These are phyloP conservation scores for Cephaloascus albidus DNA, from an alignment of 805 yeast species.

Conservation along the genomic window DNA sequence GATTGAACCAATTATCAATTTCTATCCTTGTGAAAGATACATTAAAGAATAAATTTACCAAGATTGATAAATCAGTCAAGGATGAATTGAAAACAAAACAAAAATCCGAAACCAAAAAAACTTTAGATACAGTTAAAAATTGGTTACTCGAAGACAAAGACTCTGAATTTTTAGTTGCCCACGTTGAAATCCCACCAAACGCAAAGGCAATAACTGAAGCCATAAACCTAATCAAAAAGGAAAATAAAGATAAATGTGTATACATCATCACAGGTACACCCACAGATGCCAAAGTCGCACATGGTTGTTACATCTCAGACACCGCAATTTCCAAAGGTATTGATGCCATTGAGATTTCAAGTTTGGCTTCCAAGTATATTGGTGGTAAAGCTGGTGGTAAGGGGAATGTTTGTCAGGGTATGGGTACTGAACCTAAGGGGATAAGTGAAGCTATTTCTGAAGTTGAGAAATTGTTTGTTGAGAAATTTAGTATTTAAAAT, in stretches of 20 bases:
- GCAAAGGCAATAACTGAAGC: slow-evolving; percentile 95
- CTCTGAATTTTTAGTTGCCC: slow-evolving; percentile 54
- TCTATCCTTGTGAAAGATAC: slow-evolving; percentile 74
- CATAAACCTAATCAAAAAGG: slow-evolving; percentile 71
- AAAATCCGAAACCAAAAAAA: slow-evolving; percentile 78
- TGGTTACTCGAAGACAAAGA: slow-evolving; percentile 47
- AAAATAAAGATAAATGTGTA: slow-evolving; percentile 62
- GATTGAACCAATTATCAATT: slow-evolving; percentile 71
- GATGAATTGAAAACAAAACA: slow-evolving; percentile 84
- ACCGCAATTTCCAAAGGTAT: slow-evolving; percentile 61
- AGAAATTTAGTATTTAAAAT: slow-evolving; percentile 36
- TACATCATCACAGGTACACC: slow-evolving; percentile 69
- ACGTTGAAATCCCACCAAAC: slow-evolving; percentile 64
- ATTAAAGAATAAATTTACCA: slow-evolving; percentile 64
- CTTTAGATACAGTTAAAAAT: slow-evolving; percentile 65
- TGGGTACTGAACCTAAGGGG: slow-evolving; percentile 76
- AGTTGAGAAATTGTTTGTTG: slow-evolving; percentile 49
- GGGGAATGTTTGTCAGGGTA: slow-evolving; percentile 93
- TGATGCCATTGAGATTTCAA: slow-evolving; percentile 68
- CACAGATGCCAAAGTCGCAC: slow-evolving; percentile 72
- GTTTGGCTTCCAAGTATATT: slow-evolving; percentile 56
- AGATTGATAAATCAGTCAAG: slow-evolving; percentile 77
- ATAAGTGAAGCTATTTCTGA: slow-evolving; percentile 67
- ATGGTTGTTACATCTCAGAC: slow-evolving; percentile 83
- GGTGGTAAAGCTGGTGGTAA: slow-evolving; percentile 99